Evolutionary conservation across 345 rosid genomes (phyloP).

Genomic region (Linum lewisii): DNA sequence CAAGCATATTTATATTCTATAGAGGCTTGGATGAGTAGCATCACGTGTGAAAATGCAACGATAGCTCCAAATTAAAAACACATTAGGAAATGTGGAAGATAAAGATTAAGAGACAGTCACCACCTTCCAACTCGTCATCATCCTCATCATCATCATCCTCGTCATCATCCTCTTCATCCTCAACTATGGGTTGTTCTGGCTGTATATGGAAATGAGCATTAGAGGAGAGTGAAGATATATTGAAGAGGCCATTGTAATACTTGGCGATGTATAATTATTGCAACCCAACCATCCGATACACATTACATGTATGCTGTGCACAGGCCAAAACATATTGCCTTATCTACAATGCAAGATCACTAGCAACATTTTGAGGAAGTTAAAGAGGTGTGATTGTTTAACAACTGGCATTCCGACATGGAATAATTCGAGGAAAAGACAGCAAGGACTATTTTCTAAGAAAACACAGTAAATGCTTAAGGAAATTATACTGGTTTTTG

Average conservation of each 20-base stretch:
- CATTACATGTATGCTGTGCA: not conserved
- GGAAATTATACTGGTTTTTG: too few species aligned
- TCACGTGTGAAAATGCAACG: not conserved
- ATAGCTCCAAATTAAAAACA: not conserved
- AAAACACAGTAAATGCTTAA: too few species aligned
- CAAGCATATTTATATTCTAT: not conserved
- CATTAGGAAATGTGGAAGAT: not conserved
- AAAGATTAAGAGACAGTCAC: conserved; percentile 14
- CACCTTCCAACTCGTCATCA: conserved; percentile 37
- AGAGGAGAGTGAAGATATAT: not conserved
- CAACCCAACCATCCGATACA: not conserved
- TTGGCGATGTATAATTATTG: not conserved
- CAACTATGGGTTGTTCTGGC: conserved; percentile 57
- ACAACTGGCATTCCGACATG: not conserved
- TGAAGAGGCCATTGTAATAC: not conserved
- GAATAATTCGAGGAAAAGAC: not conserved
- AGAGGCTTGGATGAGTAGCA: not conserved
- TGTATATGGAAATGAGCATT: conserved; percentile 8
- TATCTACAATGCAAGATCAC: not conserved
- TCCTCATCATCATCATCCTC: conserved; percentile 59
- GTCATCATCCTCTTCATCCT: conserved; percentile 55
- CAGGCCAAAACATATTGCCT: not conserved
- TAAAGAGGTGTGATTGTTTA: too few species aligned
- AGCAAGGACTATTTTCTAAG: not conserved
- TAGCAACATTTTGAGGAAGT: not conserved